Evolutionary conservation across 176 grass and related monocot species (phyloP).

Genomic region (Chrysopogon serrulatus): DNA sequence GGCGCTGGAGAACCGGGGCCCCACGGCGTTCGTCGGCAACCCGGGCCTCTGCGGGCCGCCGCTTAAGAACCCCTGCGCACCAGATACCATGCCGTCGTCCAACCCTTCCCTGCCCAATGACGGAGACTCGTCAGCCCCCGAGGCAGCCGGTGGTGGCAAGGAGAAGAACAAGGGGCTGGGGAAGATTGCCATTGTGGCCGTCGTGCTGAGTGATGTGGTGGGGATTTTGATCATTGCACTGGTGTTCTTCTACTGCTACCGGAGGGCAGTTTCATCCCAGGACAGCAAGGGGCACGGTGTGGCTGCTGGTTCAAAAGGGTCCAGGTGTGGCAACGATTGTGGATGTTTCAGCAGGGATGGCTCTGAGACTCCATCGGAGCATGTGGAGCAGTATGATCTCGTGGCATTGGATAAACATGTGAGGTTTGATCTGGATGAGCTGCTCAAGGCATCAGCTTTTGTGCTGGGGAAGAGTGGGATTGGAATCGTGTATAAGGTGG

Average conservation of each 20-base stretch:
- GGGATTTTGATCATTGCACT: conserved; percentile 70
- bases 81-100: conserved; percentile 34
- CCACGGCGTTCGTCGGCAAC: conserved; percentile 80
- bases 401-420: conserved; percentile 65
- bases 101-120: conserved; percentile 42
- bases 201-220: conserved; percentile 65
- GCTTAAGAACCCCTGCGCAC: conserved; percentile 67
- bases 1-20: conserved; percentile 67
- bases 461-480: conserved; percentile 91
- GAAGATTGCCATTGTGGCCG: conserved; percentile 51
- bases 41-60: conserved; percentile 66
- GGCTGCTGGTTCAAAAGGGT: conserved; percentile 21
- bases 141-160: background rate
- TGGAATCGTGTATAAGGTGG: conserved; percentile 88
- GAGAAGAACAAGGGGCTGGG: conserved; percentile 53
- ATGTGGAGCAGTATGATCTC: conserved; percentile 54
- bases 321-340: conserved; percentile 45
- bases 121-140: background rate
- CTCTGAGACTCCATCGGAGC: conserved; percentile 41
- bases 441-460: conserved; percentile 83
- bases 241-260: conserved; percentile 76
- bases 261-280: conserved; percentile 42
- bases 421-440: conserved; percentile 69
- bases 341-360: conserved; percentile 67
- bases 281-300: conserved; percentile 23